Evolutionary conservation across 83 land plant genomes (phyloP).

Genomic region (Picea engelmannii): DNA sequence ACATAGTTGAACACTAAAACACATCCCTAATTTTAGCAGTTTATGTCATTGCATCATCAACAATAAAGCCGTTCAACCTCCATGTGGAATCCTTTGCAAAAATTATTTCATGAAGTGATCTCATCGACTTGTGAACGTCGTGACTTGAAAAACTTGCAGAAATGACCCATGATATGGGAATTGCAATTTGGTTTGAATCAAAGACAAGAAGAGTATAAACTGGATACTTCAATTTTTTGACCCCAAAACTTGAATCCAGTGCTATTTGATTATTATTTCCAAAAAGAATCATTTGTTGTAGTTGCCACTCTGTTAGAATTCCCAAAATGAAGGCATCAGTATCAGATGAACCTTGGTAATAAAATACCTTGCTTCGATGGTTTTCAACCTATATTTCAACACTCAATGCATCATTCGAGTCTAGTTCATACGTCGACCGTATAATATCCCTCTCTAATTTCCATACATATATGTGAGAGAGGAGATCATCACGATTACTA

Average conservation of each 20-base stretch:
- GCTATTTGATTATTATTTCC: conserved; percentile 62
- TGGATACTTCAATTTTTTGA: conserved; percentile 49
- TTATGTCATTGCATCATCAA: conserved; percentile 27
- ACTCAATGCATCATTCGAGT: too few species aligned
- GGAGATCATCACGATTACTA: too few species aligned
- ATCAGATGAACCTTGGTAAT: too few species aligned
- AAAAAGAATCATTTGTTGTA: conserved; percentile 77
- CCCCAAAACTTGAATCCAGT: conserved; percentile 65
- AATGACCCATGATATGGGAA: conserved; percentile 1
- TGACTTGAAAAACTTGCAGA: background rate
- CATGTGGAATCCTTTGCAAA: background rate
- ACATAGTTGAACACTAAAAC: conserved; percentile 14
- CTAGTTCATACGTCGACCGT: too few species aligned
- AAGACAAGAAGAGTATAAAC: conserved; percentile 15
- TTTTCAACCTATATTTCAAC: conserved; percentile 53
- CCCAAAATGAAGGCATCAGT: too few species aligned
- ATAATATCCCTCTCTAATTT: too few species aligned
- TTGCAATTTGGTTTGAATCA: conserved; percentile 23
- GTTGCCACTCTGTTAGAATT: conserved; percentile 78
- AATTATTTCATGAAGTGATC: conserved; percentile 15
- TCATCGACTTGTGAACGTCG: conserved; percentile 11
- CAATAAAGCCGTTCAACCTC: conserved; percentile 20
- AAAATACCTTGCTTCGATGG: conserved; percentile 40
- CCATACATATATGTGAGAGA: too few species aligned
- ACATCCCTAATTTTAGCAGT: conserved; percentile 16